These are phyloP conservation scores for Phialophora verrucosa DNA, from an alignment of 2,329 filamentous ascomycete species.

Conservation along the genomic window DNA sequence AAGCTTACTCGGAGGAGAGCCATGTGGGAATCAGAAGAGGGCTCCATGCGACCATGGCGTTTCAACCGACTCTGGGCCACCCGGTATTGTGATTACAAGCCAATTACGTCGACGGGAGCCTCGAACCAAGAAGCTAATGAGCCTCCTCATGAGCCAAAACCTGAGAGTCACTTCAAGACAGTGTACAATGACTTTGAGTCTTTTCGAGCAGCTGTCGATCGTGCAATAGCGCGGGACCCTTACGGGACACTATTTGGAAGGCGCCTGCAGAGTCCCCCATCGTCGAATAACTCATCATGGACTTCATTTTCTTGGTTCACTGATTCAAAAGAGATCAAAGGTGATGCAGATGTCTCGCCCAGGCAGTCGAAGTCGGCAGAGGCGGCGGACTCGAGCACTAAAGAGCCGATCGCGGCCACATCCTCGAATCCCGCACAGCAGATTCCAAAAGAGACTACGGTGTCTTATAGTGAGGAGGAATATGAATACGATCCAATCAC, in stretches of 20 bases:
- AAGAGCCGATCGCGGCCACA: not conserved
- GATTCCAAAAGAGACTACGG: not conserved
- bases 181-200: constrained; percentile 44
- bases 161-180: constrained; percentile 10
- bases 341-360: not conserved
- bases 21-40: constrained; percentile 37
- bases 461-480: constrained; percentile 20
- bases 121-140: constrained; percentile 21
- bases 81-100: constrained; percentile 26
- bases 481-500: constrained; percentile 52
- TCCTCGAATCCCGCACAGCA: not conserved
- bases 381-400: constrained; percentile 4
- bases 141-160: not conserved
- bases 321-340: constrained; percentile 28
- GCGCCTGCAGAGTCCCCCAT: constrained; percentile 38
- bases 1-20: constrained; percentile 34
- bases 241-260: constrained; percentile 50
- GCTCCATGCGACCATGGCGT: constrained; percentile 24
- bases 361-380: constrained; percentile 12
- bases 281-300: constrained; percentile 38
- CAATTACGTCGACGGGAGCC: constrained; percentile 27
- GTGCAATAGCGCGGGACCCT: constrained; percentile 47
- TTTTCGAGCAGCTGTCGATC: constrained; percentile 46
- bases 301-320: constrained; percentile 44
- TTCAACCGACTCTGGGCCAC: constrained; percentile 13